Base-by-base conservation (phyloP, 2,329 filamentous ascomycete genomes). In the Trichoderma koningii region DNA sequence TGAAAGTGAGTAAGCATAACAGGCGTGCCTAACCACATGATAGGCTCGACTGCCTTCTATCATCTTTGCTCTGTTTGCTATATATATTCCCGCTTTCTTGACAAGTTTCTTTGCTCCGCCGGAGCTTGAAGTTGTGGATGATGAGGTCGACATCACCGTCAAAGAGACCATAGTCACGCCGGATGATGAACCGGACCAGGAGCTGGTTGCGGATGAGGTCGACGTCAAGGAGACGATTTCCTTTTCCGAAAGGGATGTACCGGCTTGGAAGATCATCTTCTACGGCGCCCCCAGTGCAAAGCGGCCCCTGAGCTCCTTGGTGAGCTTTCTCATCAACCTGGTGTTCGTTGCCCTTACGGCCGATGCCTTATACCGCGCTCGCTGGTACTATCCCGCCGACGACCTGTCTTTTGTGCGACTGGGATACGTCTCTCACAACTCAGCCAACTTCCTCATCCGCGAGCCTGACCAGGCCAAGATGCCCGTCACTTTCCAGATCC, bases 341-440 rank as follows among this genome's bases (percentile, higher is more conserved):
- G 77, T 83, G 3, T 79, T 95, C 47, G 82, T 92, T 6, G 80
- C 85, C 9, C 85, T 94, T 76, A 85, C 89, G 0, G 82, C 89
- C 28, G 95, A 99, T 75, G 85, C 93, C 45, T 82, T 96, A 15
- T 93, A 91, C 73, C 86, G 90, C 21, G 89, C 90, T 2, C 86
- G 87, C 12, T 76, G 89, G 66, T 84, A 89, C 41, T 83, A 96
- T 75, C 87, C 89, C 4, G 87, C 83, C 28, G 80, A 91, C 30
- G 88, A 96, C 69, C 80, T 97, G 12, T 91, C 93, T 0, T 96
- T 99, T 75, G 91, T 91, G 47, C 86, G 95, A 9, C 81, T 97
- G 17, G 95, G 95, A 28, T 94, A 94, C 74, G 89, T 98, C 30
- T 96, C 93, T 5, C 85, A 91, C 19, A 85, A 83, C 0, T 89